Base-by-base conservation (phyloP, 768 basidiomycete species). In the Panaeolus cyanescens region DNA sequence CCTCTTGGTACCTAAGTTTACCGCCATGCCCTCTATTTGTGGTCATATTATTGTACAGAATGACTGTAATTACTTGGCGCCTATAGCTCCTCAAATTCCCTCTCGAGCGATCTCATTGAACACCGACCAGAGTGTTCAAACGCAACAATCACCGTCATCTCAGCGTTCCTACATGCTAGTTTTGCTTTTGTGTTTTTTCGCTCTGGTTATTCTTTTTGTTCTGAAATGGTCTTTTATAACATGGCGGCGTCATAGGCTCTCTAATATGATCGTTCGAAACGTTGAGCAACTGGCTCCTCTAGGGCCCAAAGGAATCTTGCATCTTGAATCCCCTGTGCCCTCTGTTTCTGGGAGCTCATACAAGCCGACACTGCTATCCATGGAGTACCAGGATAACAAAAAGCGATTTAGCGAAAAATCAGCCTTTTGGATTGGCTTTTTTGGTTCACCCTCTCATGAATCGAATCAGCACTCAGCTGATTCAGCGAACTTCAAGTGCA, bases 381-480 rank as follows among this genome's bases (percentile, higher is more conserved):
- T 50, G 25, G 13, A 50, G 4, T 15, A 8, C 15, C 25, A 50
- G 12, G 30, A 50, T 13, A 50, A 28, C 30, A 50, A 50, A 50
- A 25, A 28, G 45, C 25, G 45, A 50, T 50, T 50, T 13, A 64
- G 63, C 42, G 64, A 63, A 61, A 77, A 71, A 62, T 67, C 75
- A 37, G 80, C 77, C 12, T 73, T 82, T 33, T 74, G 79, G 37
- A 76, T 80, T 36, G 80, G 80, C 4, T 74, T 81, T 60, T 72
- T 80, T 40, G 79, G 80, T 33, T 81, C 80, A 45, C 80, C 80
- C 10, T 59, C 72, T 2, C 77, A 74, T 71, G 80, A 82, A 72
- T 50, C 45, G 6, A 25, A 22, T 28, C 45, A 28, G 25, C 45
- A 50, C 3, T 8, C 30, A 28, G 45, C 45, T 12, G 45, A 25